Evolutionary conservation across 768 basidiomycete species (phyloP).

Genomic region (Cyclocybe cylindracea): DNA sequence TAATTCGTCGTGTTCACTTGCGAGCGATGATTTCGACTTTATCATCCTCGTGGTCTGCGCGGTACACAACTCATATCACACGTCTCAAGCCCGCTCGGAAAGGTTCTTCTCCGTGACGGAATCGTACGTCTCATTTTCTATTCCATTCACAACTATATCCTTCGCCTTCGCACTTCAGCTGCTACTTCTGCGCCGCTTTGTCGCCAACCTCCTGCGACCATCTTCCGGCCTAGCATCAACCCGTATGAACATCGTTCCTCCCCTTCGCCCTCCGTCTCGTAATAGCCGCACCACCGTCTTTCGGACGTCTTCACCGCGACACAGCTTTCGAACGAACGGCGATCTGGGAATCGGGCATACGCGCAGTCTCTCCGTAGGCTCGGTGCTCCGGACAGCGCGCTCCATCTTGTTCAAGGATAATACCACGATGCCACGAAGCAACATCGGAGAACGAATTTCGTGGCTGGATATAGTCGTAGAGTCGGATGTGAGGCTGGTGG

Average conservation of each 20-base stretch:
- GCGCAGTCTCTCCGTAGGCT: neutral
- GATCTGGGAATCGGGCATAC: neutral
- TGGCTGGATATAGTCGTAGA: conserved; percentile 4
- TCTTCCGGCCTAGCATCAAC: conserved; percentile 30
- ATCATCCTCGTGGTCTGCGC: conserved; percentile 30
- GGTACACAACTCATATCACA: conserved; percentile 22
- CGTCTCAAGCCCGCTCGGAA: conserved; percentile 24
- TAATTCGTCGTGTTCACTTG: neutral
- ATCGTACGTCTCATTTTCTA: conserved; percentile 20
- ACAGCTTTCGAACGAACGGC: conserved; percentile 13
- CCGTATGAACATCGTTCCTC: conserved; percentile 36
- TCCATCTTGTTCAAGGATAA: conserved; percentile 15
- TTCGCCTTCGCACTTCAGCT: conserved; percentile 10
- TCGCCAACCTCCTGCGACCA: conserved; percentile 32
- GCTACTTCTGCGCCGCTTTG: conserved; percentile 34
- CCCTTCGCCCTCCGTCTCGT: conserved; percentile 35
- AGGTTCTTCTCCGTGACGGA: conserved; percentile 31
- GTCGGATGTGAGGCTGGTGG: too few species aligned
- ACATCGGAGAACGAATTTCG: conserved; percentile 8
- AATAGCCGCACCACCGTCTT: conserved; percentile 36
- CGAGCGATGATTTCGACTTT: conserved; percentile 36
- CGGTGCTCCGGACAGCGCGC: conserved; percentile 9
- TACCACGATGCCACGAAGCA: neutral
- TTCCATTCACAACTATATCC: neutral
- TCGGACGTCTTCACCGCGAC: conserved; percentile 31